These are phyloP conservation scores for Fomitopsis palustris DNA, from an alignment of 1,284 basidiomycete genomes.

Conservation along the genomic window DNA sequence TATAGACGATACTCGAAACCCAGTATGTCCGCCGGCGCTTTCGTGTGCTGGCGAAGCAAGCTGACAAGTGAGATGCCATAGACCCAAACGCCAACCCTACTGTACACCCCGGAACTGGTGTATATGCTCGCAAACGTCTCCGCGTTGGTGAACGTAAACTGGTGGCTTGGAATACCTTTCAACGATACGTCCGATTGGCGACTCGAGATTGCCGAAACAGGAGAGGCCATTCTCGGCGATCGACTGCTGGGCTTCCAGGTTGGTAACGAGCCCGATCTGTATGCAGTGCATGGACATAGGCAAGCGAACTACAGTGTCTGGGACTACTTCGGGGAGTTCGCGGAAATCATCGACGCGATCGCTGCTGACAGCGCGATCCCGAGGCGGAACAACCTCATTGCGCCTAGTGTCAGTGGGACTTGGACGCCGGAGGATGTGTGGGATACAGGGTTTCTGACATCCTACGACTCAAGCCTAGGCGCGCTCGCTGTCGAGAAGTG, in stretches of 20 bases:
- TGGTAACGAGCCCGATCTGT: slow-evolving; percentile 60
- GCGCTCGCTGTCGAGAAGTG: slow-evolving; percentile 31
- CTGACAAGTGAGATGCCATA: slow-evolving; percentile 30
- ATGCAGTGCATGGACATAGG: slow-evolving; percentile 29
- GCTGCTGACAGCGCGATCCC: slow-evolving; percentile 37
- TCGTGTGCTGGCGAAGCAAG: slow-evolving; percentile 41
- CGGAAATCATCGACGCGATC: slow-evolving; percentile 37
- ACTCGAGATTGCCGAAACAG: slow-evolving; percentile 41
- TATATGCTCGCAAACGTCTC: slow-evolving; percentile 41
- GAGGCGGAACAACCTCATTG: slow-evolving; percentile 50
- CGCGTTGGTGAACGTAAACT: slow-evolving; percentile 33
- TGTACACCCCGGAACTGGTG: slow-evolving; percentile 38
- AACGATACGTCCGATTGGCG: slow-evolving; percentile 43
- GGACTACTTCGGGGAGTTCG: slow-evolving; percentile 51
- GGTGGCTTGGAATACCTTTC: slow-evolving; percentile 49
- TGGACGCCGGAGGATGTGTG: slow-evolving; percentile 54
- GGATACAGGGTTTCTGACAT: slow-evolving; percentile 53
- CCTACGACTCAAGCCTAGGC: slow-evolving; percentile 42
- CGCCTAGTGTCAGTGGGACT: slow-evolving; percentile 52
- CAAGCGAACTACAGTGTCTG: slow-evolving; percentile 33
- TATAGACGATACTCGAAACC: slow-evolving; percentile 14
- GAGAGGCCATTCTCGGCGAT: slow-evolving; percentile 39
- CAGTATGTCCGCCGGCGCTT: slow-evolving; percentile 9
- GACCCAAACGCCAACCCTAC: slow-evolving; percentile 38
- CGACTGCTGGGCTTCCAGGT: slow-evolving; percentile 43